Percentiles rank a stretch among this genome's conserved stretches.
Conservation (phyloP, 768 basidiomycete species). For the Mycena pura region DNA sequence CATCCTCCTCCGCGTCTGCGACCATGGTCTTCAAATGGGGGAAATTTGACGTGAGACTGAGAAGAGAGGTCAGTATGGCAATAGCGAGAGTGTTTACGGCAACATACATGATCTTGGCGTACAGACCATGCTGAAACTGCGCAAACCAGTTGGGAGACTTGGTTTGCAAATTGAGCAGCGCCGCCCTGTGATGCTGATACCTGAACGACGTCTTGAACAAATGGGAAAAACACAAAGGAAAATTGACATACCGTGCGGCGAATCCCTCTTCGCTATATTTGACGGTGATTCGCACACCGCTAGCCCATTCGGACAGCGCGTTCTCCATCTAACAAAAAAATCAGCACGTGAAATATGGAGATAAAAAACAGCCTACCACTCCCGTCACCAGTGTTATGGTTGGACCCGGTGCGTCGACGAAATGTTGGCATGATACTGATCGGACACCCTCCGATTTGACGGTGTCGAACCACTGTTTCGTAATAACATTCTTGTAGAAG, state of each 20-base stretch:
- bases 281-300: not conserved
- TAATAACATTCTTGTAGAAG: not conserved
- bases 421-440: not conserved
- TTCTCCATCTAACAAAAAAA: not conserved
- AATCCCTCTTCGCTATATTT: slow-evolving; percentile 4
- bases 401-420: not conserved
- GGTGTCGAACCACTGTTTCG: not conserved
- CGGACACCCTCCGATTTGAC: not conserved
- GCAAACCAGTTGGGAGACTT: slow-evolving; percentile 3
- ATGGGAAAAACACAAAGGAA: not conserved
- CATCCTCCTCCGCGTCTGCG: not conserved
- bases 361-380: not conserved
- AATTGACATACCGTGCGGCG: not conserved
- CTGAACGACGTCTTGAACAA: not conserved
- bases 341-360: not conserved
- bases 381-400: not conserved
- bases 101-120: not conserved
- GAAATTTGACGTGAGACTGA: not conserved
- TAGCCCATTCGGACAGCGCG: not conserved
- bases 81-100: not conserved
- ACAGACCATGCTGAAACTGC: not conserved
- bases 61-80: not conserved
- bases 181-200: no score
- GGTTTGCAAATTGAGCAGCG: not conserved
- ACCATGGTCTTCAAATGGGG: not conserved